Evolutionary conservation across 1,284 basidiomycete species (phyloP).

Genomic region (Mrakiaceae sp.): DNA sequence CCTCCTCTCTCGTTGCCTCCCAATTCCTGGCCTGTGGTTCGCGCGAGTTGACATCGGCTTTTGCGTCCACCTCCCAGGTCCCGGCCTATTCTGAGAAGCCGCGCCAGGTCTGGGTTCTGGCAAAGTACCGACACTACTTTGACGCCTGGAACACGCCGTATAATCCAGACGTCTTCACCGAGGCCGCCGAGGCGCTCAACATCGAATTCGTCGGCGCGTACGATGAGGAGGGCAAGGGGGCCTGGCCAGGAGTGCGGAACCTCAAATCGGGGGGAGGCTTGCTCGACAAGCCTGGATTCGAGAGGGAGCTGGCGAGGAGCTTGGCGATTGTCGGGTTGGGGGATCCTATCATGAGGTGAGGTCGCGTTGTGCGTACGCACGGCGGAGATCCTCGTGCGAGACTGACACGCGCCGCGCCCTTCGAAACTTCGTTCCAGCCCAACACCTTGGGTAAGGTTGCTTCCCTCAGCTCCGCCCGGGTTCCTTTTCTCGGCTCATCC

Average conservation of each 20-base stretch:
- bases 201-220: constrained; percentile 5
- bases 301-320: neutral
- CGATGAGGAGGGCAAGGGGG: neutral
- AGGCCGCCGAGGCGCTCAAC: neutral
- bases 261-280: neutral
- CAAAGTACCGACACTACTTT: neutral
- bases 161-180: neutral
- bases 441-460: neutral
- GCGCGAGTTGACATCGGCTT: too few relatives aligned
- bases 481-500: neutral
- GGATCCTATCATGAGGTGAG: neutral
- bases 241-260: neutral
- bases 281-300: neutral
- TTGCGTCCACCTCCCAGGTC: neutral
- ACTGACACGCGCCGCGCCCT: too few relatives aligned
- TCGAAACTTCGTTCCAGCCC: neutral
- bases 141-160: neutral
- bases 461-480: neutral
- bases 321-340: neutral
- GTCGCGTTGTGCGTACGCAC: too few relatives aligned
- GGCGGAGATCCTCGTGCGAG: too few relatives aligned
- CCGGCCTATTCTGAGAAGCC: neutral
- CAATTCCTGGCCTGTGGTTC: too few relatives aligned
- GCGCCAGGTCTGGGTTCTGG: constrained; percentile 5
- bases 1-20: too few relatives aligned